phyloP scores from a whole-genome alignment of 1,284 basidiomycete genomes.

The Hymenochaete sp. region DNA sequence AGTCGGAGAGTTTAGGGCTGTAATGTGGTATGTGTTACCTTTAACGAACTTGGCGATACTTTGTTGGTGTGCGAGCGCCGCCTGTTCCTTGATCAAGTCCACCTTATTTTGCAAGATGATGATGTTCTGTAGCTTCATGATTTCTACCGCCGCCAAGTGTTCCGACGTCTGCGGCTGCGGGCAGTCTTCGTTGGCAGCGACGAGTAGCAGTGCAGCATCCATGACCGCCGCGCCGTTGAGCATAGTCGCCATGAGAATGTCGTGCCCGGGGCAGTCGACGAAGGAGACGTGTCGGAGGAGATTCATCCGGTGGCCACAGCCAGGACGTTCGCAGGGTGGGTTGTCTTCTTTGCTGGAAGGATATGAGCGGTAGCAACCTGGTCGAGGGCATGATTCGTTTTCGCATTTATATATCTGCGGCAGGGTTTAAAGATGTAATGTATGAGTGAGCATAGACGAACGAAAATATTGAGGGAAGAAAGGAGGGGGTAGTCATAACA shows the following conservation, averaged over 20 bases:
- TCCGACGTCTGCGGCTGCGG: slow-evolving; percentile 99
- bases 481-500: slow-evolving; percentile 22
- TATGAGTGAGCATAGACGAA: not conserved
- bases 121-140: slow-evolving; percentile 98
- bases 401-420: slow-evolving; percentile 94
- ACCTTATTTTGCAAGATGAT: slow-evolving; percentile 99
- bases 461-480: slow-evolving; percentile 7
- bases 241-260: slow-evolving; percentile 99
- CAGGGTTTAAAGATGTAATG: slow-evolving; percentile 1
- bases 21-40: slow-evolving; percentile 37
- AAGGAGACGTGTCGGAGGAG: slow-evolving; percentile 93
- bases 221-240: slow-evolving; percentile 99
- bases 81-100: slow-evolving; percentile 87
- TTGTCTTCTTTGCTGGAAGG: slow-evolving; percentile 90
- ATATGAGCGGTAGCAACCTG: slow-evolving; percentile 91
- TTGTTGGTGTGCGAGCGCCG: slow-evolving; percentile 89
- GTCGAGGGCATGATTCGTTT: slow-evolving; percentile 86
- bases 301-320: slow-evolving; percentile 86
- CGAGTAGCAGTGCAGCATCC: slow-evolving; percentile 93
- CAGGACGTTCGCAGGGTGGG: slow-evolving; percentile 88
- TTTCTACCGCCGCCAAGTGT: slow-evolving; percentile 97
- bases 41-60: slow-evolving; percentile 91
- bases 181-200: slow-evolving; percentile 97
- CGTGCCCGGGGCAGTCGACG: slow-evolving; percentile 93
- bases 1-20: not conserved